phyloP scores from a whole-genome alignment of 169 alveolate species.

The Blepharisma undulans region DNA sequence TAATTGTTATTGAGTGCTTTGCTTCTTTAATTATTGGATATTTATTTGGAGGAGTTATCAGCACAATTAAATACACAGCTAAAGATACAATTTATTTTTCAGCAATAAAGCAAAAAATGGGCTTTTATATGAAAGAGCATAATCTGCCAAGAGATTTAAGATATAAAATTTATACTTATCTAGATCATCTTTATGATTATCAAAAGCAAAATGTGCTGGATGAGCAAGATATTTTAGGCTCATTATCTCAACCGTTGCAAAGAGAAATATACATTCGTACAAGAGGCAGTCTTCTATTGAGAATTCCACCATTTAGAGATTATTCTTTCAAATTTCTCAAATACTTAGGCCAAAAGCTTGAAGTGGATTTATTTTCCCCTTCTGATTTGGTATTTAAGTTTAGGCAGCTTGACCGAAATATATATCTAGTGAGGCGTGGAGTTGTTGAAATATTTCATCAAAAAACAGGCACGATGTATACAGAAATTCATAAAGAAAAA shows the following conservation, averaged over 20 bases:
- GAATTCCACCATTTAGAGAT: background rate
- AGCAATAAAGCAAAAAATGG: background rate
- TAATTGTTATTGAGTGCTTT: background rate
- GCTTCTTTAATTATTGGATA: background rate
- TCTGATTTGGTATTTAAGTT: background rate
- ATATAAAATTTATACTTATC: background rate
- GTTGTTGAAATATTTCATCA: background rate
- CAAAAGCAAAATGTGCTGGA: background rate
- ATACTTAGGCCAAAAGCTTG: background rate
- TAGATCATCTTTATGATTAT: background rate
- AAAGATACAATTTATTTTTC: background rate
- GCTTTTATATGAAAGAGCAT: background rate
- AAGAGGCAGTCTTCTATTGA: background rate
- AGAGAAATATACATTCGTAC: background rate
- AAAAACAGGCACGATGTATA: background rate
- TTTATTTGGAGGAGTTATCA: background rate
- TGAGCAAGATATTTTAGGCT: constrained; percentile 1
- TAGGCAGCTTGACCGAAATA: background rate
- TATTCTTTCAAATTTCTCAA: background rate
- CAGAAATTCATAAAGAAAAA: background rate
- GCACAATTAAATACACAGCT: background rate
- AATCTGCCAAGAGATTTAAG: background rate
- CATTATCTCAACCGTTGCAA: background rate
- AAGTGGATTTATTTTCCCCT: background rate
- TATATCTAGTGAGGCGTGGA: background rate